phyloP scores from a whole-genome alignment of 2,329 filamentous ascomycete species.

The Lasiodiplodia citricola region DNA sequence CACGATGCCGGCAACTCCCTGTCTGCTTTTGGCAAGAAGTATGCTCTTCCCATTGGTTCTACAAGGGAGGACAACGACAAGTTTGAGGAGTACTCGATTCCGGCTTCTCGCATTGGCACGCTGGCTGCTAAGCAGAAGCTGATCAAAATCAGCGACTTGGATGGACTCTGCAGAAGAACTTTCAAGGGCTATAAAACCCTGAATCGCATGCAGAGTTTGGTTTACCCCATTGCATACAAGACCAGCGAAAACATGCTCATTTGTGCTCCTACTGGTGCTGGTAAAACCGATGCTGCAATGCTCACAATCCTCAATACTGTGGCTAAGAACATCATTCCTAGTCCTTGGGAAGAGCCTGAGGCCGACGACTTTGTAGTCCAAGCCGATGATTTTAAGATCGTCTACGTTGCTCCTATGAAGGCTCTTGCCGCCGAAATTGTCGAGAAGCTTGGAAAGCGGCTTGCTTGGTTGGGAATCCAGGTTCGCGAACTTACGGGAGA shows the following conservation, averaged over 20 bases:
- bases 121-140: conserved; percentile 76
- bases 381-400: conserved; percentile 91
- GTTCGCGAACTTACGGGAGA: conserved; percentile 95
- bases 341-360: conserved; percentile 73
- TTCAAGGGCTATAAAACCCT: conserved; percentile 93
- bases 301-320: conserved; percentile 91
- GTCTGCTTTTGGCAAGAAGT: conserved; percentile 79
- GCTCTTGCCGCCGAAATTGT: conserved; percentile 95
- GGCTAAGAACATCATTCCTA: conserved; percentile 81
- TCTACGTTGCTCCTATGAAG: conserved; percentile 99
- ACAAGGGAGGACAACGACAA: conserved; percentile 71
- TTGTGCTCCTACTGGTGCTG: conserved; percentile 94
- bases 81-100: conserved; percentile 89
- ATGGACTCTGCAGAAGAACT: conserved; percentile 86
- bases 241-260: conserved; percentile 99
- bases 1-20: conserved; percentile 87
- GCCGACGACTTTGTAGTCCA: conserved; percentile 82
- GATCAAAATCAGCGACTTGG: conserved; percentile 79
- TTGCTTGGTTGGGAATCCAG: conserved; percentile 91
- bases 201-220: conserved; percentile 97
- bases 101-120: conserved; percentile 78
- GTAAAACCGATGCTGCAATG: conserved; percentile 99
- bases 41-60: conserved; percentile 78
- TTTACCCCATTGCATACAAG: conserved; percentile 93
- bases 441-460: conserved; percentile 86